A percentile compares a stretch with the other conserved stretches of the same genome.
These are phyloP conservation scores for Fusarium clavum DNA, from an alignment of 2,329 filamentous ascomycete genomes.

Conservation along the genomic window DNA sequence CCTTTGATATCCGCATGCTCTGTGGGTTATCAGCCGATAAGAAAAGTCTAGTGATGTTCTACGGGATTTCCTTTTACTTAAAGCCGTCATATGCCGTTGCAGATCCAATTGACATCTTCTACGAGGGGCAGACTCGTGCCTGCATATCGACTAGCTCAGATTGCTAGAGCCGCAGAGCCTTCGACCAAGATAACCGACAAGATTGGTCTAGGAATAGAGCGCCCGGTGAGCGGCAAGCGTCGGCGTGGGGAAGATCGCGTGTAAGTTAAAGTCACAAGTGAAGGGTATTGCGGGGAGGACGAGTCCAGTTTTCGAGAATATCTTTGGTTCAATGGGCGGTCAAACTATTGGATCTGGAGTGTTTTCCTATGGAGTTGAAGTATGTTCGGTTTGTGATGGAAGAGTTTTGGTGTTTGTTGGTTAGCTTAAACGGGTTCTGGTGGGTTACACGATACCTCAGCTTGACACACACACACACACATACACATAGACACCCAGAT, in stretches of 20 bases:
- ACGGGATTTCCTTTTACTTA: neutral
- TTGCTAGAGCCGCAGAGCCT: neutral
- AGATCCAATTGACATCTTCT: neutral
- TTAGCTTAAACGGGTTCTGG: neutral
- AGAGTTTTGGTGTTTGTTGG: neutral
- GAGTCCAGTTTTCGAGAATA: neutral
- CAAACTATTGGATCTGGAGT: neutral
- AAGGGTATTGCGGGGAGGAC: slow-evolving; percentile 4
- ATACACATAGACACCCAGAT: neutral
- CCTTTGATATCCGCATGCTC: neutral
- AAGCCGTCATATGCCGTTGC: slow-evolving; percentile 36
- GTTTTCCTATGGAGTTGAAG: neutral
- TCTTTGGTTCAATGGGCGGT: neutral
- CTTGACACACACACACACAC: neutral
- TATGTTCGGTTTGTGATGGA: neutral
- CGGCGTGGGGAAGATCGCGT: slow-evolving; percentile 29
- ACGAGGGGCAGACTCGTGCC: neutral
- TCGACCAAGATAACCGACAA: neutral
- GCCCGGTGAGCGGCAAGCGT: slow-evolving; percentile 31
- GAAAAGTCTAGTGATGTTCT: neutral
- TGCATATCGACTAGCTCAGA: slow-evolving; percentile 14
- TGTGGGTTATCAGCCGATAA: neutral
- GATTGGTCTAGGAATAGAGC: neutral
- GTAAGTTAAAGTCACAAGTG: slow-evolving; percentile 12
- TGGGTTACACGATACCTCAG: neutral